Evolutionary conservation across 2,329 filamentous ascomycete species (phyloP), one percentile per base, ranked within the genome.

Genomic region (Decorospora gaudefroyi): DNA sequence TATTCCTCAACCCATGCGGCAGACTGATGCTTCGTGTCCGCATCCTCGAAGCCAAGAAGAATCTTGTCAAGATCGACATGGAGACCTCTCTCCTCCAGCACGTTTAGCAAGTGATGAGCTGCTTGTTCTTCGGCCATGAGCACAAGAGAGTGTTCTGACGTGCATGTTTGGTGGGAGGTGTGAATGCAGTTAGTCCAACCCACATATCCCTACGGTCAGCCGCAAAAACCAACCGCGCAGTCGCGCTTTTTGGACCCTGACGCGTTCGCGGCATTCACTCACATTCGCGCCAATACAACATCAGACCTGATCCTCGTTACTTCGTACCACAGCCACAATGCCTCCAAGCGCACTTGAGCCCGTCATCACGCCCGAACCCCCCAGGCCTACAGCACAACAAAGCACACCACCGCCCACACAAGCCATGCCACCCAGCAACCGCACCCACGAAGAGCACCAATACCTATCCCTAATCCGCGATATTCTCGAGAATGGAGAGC

Each of bases 401-500:
- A 50, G 15, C 27, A 43, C 46, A 21, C 33, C 35, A n/a, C 38
- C 40, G 17, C 18, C 40, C 17, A 41, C 36, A 19, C 48, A 43
- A 26, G 30, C 46, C 5, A 46, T 45, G 16, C 6, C 53, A 6
- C 50, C 45, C 22, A 37, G 41, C 49, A 42, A 56, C 46, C 51
- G 55, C 43, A 26, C 58, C 4, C 90, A 96, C 64, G 91, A 97
- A 76, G 93, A 99, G 74, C 78, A 90, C 65, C 93, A 97, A 73
- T 99, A 99, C 69, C 84, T 99, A 47, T 81, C 92, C 61, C 80
- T 99, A 17, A 90, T 97, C 51, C 86, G 84, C 55, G 82, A 89
- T 56, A 96, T 97, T 63, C 78, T 99, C 11, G 76, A 83, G 11
- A 75, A 82, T 17, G 93, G 93, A 62, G 93, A 99, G 71, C 85